Conservation (phyloP, 2,329 filamentous ascomycete species). For the Dothistroma septosporum region DNA sequence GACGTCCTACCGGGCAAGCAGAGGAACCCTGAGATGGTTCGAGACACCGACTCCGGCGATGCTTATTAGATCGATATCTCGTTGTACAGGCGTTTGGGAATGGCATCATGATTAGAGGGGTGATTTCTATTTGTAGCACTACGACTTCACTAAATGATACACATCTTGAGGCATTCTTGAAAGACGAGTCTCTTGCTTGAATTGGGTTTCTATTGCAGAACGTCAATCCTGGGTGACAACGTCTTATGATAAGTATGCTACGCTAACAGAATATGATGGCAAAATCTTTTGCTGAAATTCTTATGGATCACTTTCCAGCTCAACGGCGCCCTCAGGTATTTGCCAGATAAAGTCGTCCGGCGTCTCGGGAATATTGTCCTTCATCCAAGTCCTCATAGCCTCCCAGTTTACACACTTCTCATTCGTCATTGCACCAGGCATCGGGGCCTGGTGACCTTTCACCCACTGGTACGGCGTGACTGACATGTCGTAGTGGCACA, state of each 20-base stretch:
- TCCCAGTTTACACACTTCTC: neutral
- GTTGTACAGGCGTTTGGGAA: neutral
- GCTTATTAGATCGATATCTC: neutral
- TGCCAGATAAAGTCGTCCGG: neutral
- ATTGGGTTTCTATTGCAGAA: too few species aligned
- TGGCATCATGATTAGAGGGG: neutral
- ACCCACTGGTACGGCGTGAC: neutral
- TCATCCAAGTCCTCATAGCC: neutral
- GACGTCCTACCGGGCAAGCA: neutral
- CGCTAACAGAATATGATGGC: neutral
- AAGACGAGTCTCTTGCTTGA: neutral
- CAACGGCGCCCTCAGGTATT: neutral
- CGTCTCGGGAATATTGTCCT: neutral
- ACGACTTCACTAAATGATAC: neutral
- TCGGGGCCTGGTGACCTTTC: neutral
- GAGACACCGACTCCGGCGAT: neutral
- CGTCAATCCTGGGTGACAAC: neutral
- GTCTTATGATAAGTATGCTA: neutral
- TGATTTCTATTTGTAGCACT: neutral
- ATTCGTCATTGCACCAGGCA: neutral
- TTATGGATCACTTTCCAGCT: neutral
- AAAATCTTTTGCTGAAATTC: neutral
- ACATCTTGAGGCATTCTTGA: neutral
- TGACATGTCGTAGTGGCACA: conserved; percentile 2
- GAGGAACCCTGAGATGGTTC: neutral